These are phyloP conservation scores for Phytophthora rubi DNA, from an alignment of 352 stramenopile genomes.

Conservation along the genomic window DNA sequence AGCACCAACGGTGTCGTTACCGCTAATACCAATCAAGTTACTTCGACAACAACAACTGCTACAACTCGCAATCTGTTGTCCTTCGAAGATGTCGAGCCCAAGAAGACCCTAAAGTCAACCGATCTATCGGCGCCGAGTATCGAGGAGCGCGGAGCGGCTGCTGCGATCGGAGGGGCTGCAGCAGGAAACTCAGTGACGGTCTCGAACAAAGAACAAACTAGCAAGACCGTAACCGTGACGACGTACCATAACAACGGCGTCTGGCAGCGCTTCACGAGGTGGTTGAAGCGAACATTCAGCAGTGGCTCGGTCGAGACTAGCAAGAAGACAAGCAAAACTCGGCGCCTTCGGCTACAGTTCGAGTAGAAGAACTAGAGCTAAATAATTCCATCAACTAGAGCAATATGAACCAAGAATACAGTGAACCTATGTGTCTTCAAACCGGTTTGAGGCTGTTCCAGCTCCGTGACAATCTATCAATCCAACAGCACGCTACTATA, in stretches of 20 bases:
- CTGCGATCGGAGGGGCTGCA: constrained; percentile 7
- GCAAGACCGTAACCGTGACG: constrained; percentile 17
- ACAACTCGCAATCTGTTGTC: constrained; percentile 12
- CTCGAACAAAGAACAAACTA: constrained; percentile 1
- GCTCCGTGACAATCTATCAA: constrained; percentile 23
- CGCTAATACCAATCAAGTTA: constrained; percentile 6
- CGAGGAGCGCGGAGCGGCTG: constrained; percentile 15
- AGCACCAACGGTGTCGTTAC: constrained; percentile 4
- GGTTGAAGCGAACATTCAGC: constrained; percentile 12
- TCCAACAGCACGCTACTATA: constrained; percentile 7
- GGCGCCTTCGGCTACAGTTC: constrained; percentile 13
- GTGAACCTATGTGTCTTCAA: constrained; percentile 27
- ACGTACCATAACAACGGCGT: constrained; percentile 29
- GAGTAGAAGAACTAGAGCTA: not conserved
- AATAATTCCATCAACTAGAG: not conserved
- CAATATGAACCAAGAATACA: constrained; percentile 19
- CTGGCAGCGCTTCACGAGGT: constrained; percentile 16
- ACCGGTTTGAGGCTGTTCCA: not conserved
- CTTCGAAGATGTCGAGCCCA: constrained; percentile 11
- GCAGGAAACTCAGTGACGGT: constrained; percentile 2
- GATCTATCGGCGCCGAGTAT: not conserved
- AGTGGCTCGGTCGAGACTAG: not conserved
- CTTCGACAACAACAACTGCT: not conserved
- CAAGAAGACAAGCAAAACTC: constrained; percentile 3
- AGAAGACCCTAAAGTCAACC: not conserved